These are phyloP conservation scores for Quillaja saponaria DNA, from an alignment of 306 rosid species.

Conservation along the genomic window DNA sequence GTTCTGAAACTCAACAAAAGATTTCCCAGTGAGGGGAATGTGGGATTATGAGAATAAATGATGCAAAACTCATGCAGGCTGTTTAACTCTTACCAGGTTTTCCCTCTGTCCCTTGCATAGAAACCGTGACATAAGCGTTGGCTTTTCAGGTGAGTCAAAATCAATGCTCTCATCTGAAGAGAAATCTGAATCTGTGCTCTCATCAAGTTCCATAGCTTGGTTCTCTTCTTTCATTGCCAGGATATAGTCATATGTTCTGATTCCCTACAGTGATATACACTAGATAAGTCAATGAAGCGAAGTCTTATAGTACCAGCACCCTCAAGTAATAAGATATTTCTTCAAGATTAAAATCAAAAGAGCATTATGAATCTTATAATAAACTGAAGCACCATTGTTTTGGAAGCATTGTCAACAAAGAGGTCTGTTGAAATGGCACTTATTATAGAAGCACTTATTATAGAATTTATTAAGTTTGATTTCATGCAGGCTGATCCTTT, in stretches of 20 bases:
- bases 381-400: no score
- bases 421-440: no score
- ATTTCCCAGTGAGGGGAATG: conserved; percentile 19
- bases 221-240: conserved; percentile 89
- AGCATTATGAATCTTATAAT: no score
- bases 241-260: conserved; percentile 92
- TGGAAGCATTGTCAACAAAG: no score
- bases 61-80: conserved; percentile 2
- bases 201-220: conserved; percentile 60
- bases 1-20: conserved; percentile 51
- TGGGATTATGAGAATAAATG: conserved; percentile 11
- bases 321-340: no score
- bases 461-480: not conserved
- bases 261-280: conserved; percentile 58
- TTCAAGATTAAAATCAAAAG: no score
- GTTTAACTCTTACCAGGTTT: conserved; percentile 48
- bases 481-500: not conserved
- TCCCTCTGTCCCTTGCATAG: conserved; percentile 53
- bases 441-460: no score
- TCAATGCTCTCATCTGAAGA: conserved; percentile 80
- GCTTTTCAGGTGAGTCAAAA: conserved; percentile 82
- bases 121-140: conserved; percentile 64
- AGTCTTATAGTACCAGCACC: no score
- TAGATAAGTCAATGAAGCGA: conserved; percentile 23
- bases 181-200: conserved; percentile 66